Base-by-base conservation (phyloP, 371 early-diverging fungal species). In the Umbelopsis sp. region DNA sequence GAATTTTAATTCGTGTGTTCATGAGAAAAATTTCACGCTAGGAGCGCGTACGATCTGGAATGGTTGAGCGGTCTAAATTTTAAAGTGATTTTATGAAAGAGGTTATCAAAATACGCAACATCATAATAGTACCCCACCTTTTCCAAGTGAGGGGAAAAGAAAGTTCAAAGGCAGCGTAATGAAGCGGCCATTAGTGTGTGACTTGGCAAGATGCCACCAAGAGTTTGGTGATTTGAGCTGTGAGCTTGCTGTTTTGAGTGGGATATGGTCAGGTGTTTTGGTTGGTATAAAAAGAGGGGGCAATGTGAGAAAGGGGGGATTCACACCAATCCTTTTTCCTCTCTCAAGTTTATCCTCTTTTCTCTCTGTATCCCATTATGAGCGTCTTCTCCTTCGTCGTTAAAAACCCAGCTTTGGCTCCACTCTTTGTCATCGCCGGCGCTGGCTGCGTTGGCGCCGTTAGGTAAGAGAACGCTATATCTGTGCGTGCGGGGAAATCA, bases 371-470 rank as follows among this genome's bases (percentile, higher is more conserved):
- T 3, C 12, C 6, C 24, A 51, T 37, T 16, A 76, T 70, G 68
- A 50, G 68, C 50, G 67, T 76, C 35, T 45, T 48, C 37, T 35
- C 72, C 45, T 69, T 82, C 50, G 53, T 82, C n/a, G 74, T 74
- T 50, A 71, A 73, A 41, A 80, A 82, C 62, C 76, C 78, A 48
- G 82, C 80, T 57, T 63, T 82, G 46, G 78, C 72, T 48, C 82
- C 82, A 63, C 76, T 82, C 46, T 80, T 82, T 64, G 65, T 75
- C 8, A 72, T 82, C 74, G 78, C 78, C 50, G 82, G 82, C 53
- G 77, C 70, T 64, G 82, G 82, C 12, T 82, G 82, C 65, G 76
- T 67, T 57, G 82, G 78, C 62, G 82, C 82, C 48, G 76, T 82
- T 29, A 50, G 70, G 80, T 82, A 79, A 76, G 78, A 29, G 29